Conservation (phyloP, 2,329 filamentous ascomycete genomes). For the Scleromitrula shiraiana region DNA sequence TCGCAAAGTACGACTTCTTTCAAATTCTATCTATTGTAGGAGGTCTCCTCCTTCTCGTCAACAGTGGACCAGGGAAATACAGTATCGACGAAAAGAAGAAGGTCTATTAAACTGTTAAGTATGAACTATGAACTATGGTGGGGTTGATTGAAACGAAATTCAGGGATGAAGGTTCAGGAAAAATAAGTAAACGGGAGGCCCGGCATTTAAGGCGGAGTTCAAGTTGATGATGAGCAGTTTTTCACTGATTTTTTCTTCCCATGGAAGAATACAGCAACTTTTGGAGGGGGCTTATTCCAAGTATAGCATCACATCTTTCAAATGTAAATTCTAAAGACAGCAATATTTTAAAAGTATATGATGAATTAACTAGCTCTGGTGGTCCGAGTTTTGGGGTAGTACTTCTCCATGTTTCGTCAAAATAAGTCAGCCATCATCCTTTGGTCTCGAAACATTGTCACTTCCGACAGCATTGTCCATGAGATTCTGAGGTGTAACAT, state of each 20-base stretch:
- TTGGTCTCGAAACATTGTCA: background rate
- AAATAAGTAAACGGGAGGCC: constrained; percentile 12
- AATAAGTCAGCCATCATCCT: background rate
- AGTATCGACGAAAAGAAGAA: constrained; percentile 99
- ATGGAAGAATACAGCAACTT: background rate
- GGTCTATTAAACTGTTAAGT: constrained; percentile 68
- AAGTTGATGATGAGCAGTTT: constrained; percentile 2
- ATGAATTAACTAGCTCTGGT: no score
- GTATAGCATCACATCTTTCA: constrained; percentile 8
- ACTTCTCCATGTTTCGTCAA: background rate
- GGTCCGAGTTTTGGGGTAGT: no score
- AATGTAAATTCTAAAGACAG: constrained; percentile 11
- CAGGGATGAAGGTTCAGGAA: constrained; percentile 15
- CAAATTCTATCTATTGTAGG: constrained; percentile 98
- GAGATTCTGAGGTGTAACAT: no score
- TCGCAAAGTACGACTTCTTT: constrained; percentile 99
- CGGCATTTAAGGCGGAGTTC: constrained; percentile 11
- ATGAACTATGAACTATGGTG: constrained; percentile 3
- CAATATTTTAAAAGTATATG: constrained; percentile 4
- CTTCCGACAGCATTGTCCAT: no score
- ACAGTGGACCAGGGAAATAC: constrained; percentile 96
- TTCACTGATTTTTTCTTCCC: constrained; percentile 4
- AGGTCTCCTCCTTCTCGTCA: constrained; percentile 90
- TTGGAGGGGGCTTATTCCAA: constrained; percentile 2
- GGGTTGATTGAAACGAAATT: constrained; percentile 10